phyloP scores from a whole-genome alignment of 31 red algal species.

The Asparagopsis taxiformis region DNA sequence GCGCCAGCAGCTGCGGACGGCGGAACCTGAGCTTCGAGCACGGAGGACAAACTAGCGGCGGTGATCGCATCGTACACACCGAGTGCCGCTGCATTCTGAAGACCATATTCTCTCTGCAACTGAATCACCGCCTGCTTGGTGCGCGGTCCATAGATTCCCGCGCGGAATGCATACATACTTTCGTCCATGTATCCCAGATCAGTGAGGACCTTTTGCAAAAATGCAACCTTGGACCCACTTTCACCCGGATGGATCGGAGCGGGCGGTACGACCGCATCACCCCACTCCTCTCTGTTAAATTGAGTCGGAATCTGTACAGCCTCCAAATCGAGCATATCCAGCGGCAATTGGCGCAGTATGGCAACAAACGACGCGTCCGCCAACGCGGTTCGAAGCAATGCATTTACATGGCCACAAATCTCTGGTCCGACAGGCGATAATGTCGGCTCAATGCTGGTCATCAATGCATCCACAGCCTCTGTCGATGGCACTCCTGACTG shows the following conservation, averaged over 20 bases:
- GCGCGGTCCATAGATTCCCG: slow-evolving; percentile 52
- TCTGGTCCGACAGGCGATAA: too few species aligned
- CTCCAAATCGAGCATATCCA: too few species aligned
- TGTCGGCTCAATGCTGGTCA: too few species aligned
- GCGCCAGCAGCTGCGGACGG: slow-evolving; percentile 27
- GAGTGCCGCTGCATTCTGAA: slow-evolving; percentile 11
- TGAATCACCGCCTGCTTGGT: slow-evolving; percentile 41
- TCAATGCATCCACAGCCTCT: too few species aligned
- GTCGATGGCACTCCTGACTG: too few species aligned
- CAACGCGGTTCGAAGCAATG: too few species aligned
- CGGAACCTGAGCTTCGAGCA: slow-evolving; percentile 42
- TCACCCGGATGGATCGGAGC: slow-evolving; percentile 28
- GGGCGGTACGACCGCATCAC: slow-evolving; percentile 28
- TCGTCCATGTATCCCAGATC: slow-evolving; percentile 65
- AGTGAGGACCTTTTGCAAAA: slow-evolving; percentile 59
- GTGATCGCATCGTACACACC: slow-evolving; percentile 73
- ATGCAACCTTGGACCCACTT: slow-evolving; percentile 22
- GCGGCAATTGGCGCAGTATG: too few species aligned
- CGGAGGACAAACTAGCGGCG: slow-evolving; percentile 37
- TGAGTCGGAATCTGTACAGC: too few species aligned
- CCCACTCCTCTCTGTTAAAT: too few species aligned
- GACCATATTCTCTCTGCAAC: slow-evolving; percentile 54
- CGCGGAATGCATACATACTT: slow-evolving; percentile 22
- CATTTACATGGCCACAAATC: too few species aligned
- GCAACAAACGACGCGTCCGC: too few species aligned